Evolutionary conservation across 192 early-diverging fungal species (phyloP), one percentile per base, ranked within the genome.

Genomic region (Ramicandelaber brevisporus): DNA sequence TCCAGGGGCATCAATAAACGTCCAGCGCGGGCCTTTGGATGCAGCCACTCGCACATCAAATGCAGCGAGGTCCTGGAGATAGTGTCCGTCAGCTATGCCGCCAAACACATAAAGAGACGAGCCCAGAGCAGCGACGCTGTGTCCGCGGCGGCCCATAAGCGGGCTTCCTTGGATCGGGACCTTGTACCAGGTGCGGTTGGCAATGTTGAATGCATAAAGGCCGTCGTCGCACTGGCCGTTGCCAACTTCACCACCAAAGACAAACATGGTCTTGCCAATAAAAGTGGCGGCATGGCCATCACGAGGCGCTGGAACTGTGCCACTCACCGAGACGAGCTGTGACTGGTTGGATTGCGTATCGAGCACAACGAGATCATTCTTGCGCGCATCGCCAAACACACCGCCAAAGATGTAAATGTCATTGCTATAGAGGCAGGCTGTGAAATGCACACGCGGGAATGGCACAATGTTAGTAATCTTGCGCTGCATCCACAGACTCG

Each of bases 241-340:
- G 10, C 15, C 39, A 5, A 54, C 21, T 26, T 50, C 47, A 17
- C 57, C 57, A 24, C 57, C 57, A 50, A 59, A 59, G 29, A 59
- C 51, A 43, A 59, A 50, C 57, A 59, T 54, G 17, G 57, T 50
- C 27, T 51, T 50, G 5, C 57, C 48, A 14, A 59, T 54, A 21
- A 59, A 59, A 15, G 52, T 32, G 17, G 51, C 51, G 5, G 47
- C 29, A 16, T 59, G 57, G 30, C 50, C 50, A 18, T 50, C 48
- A 26, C 57, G 44, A 12, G 57, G 38, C 16, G 30, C 30, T 3
- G 57, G 57, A 3, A 50, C 19, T 11, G 32, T 38, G 19, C 57
- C 57, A 9, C 30, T 20, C 5, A 38, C 46, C 3, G 30, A 31
- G 14, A 47, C 38, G 1, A 29, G 34, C 24, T 32, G 33, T n/a